phyloP scores from a whole-genome alignment of 176 grass and related monocot species.

The Cymbopogon citratus region DNA sequence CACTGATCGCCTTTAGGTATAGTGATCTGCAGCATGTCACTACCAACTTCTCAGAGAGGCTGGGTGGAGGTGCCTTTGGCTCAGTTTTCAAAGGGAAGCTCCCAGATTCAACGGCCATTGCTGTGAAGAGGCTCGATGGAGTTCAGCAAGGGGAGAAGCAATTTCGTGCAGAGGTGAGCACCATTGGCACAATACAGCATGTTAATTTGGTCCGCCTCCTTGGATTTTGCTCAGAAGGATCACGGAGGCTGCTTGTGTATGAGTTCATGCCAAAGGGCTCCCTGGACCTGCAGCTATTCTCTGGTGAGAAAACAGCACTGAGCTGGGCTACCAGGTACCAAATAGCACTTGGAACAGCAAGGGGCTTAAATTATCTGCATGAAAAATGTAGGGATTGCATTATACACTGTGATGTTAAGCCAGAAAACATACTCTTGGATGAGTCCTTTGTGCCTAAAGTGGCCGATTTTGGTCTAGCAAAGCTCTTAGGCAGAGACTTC shows the following conservation, averaged over 20 bases:
- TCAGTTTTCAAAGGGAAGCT: slow-evolving; percentile 64
- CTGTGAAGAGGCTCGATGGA: slow-evolving; percentile 74
- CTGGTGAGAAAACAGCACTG: slow-evolving; percentile 28
- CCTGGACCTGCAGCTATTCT: slow-evolving; percentile 63
- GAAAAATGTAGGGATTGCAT: slow-evolving; percentile 85
- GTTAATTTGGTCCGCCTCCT: slow-evolving; percentile 71
- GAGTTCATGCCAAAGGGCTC: slow-evolving; percentile 85
- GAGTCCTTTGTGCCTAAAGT: slow-evolving; percentile 65
- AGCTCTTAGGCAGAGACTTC: slow-evolving; percentile 76
- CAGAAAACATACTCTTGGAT: slow-evolving; percentile 88
- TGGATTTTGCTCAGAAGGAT: slow-evolving; percentile 75
- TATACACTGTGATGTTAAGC: slow-evolving; percentile 89
- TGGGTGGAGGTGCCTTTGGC: slow-evolving; percentile 71
- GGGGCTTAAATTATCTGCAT: slow-evolving; percentile 72
- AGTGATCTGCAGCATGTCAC: slow-evolving; percentile 65
- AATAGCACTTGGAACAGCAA: slow-evolving; percentile 72
- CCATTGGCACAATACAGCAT: slow-evolving; percentile 73
- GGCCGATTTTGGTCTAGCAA: slow-evolving; percentile 77
- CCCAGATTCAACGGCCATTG: slow-evolving; percentile 58
- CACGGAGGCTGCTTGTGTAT: slow-evolving; percentile 58
- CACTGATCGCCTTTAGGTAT: slow-evolving; percentile 61
- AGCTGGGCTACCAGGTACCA: slow-evolving; percentile 57
- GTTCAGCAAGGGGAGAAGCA: slow-evolving; percentile 85
- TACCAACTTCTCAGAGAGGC: slow-evolving; percentile 62
- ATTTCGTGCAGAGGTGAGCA: slow-evolving; percentile 93